Conservation (phyloP, 345 rosid species). For the Populus pruinosa region DNA sequence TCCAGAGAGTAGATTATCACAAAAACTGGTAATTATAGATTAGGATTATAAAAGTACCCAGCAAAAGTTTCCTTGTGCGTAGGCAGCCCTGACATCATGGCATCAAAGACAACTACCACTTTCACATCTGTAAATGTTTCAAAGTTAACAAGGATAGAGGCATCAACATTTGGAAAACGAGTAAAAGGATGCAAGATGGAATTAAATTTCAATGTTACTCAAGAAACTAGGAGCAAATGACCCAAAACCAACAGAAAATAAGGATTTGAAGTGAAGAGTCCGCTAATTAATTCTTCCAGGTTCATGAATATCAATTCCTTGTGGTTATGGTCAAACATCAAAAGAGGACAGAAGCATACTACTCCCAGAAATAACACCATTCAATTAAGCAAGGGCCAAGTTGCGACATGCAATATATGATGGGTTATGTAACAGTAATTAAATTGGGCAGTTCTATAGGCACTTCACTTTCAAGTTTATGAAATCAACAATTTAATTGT, state of each 20-base stretch:
- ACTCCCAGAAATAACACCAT: too few relatives aligned
- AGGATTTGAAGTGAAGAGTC: background rate
- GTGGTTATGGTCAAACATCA: background rate
- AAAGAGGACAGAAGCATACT: background rate
- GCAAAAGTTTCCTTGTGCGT: conserved; percentile 76
- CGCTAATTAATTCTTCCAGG: background rate
- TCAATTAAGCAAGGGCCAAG: too few relatives aligned
- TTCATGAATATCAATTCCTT: background rate
- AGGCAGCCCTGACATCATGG: conserved; percentile 88
- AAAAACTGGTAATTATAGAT: conserved; percentile 1
- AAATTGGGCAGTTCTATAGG: too few relatives aligned
- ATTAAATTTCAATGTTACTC: background rate
- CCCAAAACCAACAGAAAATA: background rate
- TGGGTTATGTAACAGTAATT: too few relatives aligned
- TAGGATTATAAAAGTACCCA: conserved; percentile 42
- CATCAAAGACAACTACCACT: conserved; percentile 94
- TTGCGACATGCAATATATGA: too few relatives aligned
- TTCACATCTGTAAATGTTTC: conserved; percentile 66
- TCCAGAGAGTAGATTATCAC: too few relatives aligned
- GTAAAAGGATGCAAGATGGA: background rate
- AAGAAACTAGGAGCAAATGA: background rate
- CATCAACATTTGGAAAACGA: background rate
- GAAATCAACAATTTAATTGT: too few relatives aligned
- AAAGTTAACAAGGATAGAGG: conserved; percentile 13
- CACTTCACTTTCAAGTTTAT: too few relatives aligned